Base-by-base conservation (phyloP, 768 basidiomycete genomes). In the Amanita muscaria region DNA sequence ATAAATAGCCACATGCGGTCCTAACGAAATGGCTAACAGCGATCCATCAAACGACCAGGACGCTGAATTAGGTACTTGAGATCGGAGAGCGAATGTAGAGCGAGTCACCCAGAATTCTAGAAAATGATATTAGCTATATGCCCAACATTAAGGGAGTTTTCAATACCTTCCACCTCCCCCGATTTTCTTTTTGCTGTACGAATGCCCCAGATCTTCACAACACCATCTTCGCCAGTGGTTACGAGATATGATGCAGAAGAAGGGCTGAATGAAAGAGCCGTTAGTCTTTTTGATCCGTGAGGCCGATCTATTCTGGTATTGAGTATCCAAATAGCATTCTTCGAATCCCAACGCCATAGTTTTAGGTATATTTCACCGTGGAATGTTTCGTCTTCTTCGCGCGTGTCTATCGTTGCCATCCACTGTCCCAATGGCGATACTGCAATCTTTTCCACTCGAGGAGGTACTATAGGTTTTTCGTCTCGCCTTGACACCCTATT, bases 291-390 rank as follows among this genome's bases (percentile, higher is more conserved):
- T 27, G 66, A 56, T 22, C 85, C 87, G 62, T 98, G 96, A 5
- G 94, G 92, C 22, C 78, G 73, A 58, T 94, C 88, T 49, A 96
- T 77, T 41, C 91, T 79, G 11, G 92, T 93, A 60, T 91, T 92
- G 55, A 98, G 72, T 56, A 65, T 67, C 82, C 82, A 88, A 37
- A 64, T 71, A 38, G 69, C 67, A 46, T 69, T 64, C 50, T 74
- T 79, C 33, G 65, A 67, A 56, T 83, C 77, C 88, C 91, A 94
- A 45, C 65, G 67, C 94, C 96, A 99, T 25, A 97, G 63, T 66
- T 98, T 98, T 44, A 99, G 72, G 58, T 83, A 83, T 23, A 82
- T 69, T 63, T 83, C 90, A 21, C 67, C 67, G 50, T 70, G 78
- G 62, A 80, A 80, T 10, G 66, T 69, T 18, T 76, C 77, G 33